A percentile compares a stretch with the other conserved stretches of the same genome.
phyloP scores from a whole-genome alignment of 2,329 filamentous ascomycete species.

The Coniochaeta hoffmannii region DNA sequence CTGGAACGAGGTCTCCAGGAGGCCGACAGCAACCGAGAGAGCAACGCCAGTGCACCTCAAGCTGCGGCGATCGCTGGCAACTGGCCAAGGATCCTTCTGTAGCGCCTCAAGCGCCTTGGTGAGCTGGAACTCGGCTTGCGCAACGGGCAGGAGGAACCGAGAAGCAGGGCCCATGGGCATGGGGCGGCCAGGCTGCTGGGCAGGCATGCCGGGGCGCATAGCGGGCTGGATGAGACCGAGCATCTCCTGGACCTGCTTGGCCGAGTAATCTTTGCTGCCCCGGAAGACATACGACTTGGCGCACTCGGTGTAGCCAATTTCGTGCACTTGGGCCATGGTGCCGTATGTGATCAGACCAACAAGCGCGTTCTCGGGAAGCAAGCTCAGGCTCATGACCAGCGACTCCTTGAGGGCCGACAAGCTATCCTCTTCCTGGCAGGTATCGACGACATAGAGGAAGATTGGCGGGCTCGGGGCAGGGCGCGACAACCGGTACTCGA shows the following conservation, averaged over 20 bases:
- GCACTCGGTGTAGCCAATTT: slow-evolving; percentile 96
- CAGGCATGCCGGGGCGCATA: slow-evolving; percentile 66
- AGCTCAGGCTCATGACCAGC: slow-evolving; percentile 75
- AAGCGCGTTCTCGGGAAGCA: slow-evolving; percentile 73
- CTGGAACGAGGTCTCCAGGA: slow-evolving; percentile 91
- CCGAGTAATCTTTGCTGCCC: slow-evolving; percentile 95
- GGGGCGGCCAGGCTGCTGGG: slow-evolving; percentile 65
- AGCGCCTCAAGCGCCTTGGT: slow-evolving; percentile 93
- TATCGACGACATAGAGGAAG: slow-evolving; percentile 82
- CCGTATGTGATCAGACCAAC: slow-evolving; percentile 83
- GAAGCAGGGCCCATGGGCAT: slow-evolving; percentile 74
- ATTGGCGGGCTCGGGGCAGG: slow-evolving; percentile 82
- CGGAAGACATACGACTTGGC: slow-evolving; percentile 98
- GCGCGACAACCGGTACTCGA: slow-evolving; percentile 75
- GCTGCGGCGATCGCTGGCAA: slow-evolving; percentile 84
- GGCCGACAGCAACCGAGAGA: slow-evolving; percentile 86
- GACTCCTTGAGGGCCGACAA: slow-evolving; percentile 78
- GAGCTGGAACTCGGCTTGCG: slow-evolving; percentile 94
- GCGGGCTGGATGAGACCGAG: slow-evolving; percentile 71
- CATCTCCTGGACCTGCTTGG: slow-evolving; percentile 99
- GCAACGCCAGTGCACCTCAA: slow-evolving; percentile 92
- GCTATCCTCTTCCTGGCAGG: slow-evolving; percentile 83
- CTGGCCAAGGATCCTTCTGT: slow-evolving; percentile 96
- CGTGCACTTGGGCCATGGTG: slow-evolving; percentile 96
- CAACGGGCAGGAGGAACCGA: slow-evolving; percentile 86